phyloP scores from a whole-genome alignment of 768 basidiomycete species.

The Suillus subluteus region DNA sequence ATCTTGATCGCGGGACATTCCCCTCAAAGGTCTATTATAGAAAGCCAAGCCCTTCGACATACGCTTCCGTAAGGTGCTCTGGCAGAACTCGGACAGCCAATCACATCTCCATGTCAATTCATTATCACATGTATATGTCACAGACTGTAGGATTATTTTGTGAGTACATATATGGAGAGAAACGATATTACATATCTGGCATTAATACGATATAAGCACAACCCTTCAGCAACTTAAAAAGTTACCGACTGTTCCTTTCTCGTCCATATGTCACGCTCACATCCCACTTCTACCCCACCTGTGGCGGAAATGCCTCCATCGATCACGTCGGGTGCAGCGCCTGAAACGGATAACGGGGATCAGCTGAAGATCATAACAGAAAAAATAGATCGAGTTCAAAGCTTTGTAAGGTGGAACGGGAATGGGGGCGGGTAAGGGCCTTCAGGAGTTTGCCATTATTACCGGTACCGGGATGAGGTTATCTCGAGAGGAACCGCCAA shows the following conservation, averaged over 20 bases:
- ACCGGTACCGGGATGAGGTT: neutral
- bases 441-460: neutral
- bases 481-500: slow-evolving; percentile 4
- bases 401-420: slow-evolving; percentile 6
- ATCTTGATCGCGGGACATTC: neutral
- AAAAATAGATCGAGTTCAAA: slow-evolving; percentile 6
- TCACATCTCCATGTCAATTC: neutral
- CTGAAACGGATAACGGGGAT: neutral
- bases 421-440: neutral
- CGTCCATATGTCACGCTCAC: neutral
- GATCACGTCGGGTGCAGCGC: neutral
- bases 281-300: neutral
- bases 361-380: neutral
- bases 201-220: neutral
- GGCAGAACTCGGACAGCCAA: neutral
- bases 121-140: neutral
- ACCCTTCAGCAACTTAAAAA: too few relatives aligned
- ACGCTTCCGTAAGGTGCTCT: neutral
- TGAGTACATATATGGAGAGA: neutral
- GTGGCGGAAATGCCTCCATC: neutral
- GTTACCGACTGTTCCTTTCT: neutral
- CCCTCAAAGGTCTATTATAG: neutral
- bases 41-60: neutral
- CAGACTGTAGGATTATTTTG: too few relatives aligned
- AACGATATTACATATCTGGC: neutral